phyloP scores from a whole-genome alignment of 352 stramenopile species.

The Phytophthora multivora region DNA sequence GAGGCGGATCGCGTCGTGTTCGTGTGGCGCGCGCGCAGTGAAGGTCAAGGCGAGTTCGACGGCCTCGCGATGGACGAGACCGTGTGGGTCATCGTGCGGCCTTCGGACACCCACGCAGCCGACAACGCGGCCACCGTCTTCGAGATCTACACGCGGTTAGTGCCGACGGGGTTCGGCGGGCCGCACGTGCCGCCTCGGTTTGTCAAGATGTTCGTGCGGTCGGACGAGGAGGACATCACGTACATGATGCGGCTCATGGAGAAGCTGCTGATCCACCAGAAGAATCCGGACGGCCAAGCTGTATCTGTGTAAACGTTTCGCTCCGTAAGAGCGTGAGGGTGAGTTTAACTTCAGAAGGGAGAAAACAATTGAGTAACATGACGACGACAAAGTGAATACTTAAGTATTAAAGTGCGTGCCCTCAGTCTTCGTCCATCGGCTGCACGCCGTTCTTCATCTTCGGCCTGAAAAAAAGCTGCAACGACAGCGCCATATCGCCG shows the following conservation, averaged over 20 bases:
- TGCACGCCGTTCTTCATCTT: slow-evolving; percentile 31
- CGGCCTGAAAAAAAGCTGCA: slow-evolving; percentile 64
- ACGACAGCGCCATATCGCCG: slow-evolving; percentile 70
- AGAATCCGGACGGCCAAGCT: slow-evolving; percentile 4
- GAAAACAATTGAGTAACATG: neutral
- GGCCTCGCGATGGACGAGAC: slow-evolving; percentile 59
- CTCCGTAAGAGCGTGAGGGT: neutral
- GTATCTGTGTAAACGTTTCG: slow-evolving; percentile 9
- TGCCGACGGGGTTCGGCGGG: slow-evolving; percentile 26
- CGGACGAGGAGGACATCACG: slow-evolving; percentile 33
- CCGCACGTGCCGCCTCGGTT: slow-evolving; percentile 21
- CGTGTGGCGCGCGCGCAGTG: slow-evolving; percentile 50
- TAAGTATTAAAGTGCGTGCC: too few relatives aligned
- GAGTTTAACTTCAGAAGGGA: neutral
- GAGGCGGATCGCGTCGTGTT: slow-evolving; percentile 53
- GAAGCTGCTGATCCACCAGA: slow-evolving; percentile 24
- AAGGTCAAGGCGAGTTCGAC: slow-evolving; percentile 44
- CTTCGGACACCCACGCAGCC: slow-evolving; percentile 12
- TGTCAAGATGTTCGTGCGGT: slow-evolving; percentile 31
- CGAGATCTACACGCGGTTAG: slow-evolving; percentile 30
- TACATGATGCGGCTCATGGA: slow-evolving; percentile 32
- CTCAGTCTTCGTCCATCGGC: slow-evolving; percentile 28
- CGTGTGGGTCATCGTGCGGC: slow-evolving; percentile 43
- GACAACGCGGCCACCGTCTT: slow-evolving; percentile 23
- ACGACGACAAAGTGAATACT: too few relatives aligned